These are phyloP conservation scores for Lepidium sativum DNA, from an alignment of 345 rosid genomes.

Conservation along the genomic window DNA sequence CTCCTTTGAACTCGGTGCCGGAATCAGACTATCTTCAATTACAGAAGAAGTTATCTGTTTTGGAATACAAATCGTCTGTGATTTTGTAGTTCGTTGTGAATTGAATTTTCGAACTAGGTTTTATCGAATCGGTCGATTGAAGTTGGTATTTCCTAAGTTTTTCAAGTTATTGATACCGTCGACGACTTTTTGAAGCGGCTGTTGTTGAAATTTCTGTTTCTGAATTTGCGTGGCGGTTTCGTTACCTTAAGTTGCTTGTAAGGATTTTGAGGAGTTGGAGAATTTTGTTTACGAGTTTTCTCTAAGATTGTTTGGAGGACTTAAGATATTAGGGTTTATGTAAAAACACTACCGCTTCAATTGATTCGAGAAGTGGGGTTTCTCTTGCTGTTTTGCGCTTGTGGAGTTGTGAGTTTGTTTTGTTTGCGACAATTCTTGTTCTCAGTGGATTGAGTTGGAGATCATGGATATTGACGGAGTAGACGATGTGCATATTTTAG, in stretches of 20 bases:
- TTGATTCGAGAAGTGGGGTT: background rate
- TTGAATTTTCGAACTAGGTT: background rate
- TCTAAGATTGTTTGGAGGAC: background rate
- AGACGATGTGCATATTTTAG: constrained; percentile 33
- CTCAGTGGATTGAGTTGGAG: constrained; percentile 5
- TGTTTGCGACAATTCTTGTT: background rate
- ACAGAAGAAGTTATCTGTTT: background rate
- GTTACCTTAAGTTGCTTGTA: background rate
- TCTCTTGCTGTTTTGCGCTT: background rate
- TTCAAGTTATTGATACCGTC: background rate
- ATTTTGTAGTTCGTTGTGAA: background rate
- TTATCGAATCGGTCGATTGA: background rate
- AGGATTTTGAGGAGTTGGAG: background rate
- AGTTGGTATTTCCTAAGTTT: too few species aligned
- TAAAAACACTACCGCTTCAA: background rate
- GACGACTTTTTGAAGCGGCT: background rate
- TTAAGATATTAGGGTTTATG: too few species aligned
- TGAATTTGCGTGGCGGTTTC: background rate
- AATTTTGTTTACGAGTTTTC: background rate
- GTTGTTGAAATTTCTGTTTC: background rate
- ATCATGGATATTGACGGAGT: constrained; percentile 28
- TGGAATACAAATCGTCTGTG: background rate
- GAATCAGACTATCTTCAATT: background rate
- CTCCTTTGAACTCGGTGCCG: background rate
- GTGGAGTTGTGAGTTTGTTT: too few species aligned